A percentile compares a stretch with the other conserved stretches of the same genome.
Evolutionary conservation across 768 basidiomycete genomes (phyloP).

Genomic region (Phylloporus scabripes): DNA sequence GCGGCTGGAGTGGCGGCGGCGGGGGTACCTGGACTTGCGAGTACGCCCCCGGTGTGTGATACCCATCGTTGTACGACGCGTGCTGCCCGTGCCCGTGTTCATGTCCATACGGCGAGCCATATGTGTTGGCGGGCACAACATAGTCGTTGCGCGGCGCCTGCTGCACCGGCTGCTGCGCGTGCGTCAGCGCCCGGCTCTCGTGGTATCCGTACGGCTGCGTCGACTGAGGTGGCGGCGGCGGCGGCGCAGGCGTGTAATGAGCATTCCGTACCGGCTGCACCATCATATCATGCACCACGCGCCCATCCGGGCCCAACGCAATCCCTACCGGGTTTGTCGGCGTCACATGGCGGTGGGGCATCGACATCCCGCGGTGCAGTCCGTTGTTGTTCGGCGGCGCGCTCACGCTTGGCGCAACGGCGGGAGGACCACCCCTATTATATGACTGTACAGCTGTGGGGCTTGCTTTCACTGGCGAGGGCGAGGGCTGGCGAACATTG

Average conservation of each 20-base stretch:
- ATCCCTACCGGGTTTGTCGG: slow-evolving; percentile 83
- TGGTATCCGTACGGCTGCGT: slow-evolving; percentile 17
- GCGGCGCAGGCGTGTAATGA: slow-evolving; percentile 13
- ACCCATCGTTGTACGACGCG: slow-evolving; percentile 13
- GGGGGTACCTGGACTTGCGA: slow-evolving; percentile 13
- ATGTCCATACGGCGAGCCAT: slow-evolving; percentile 6
- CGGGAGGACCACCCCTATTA: slow-evolving; percentile 8
- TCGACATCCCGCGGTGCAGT: slow-evolving; percentile 17
- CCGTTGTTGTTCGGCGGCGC: slow-evolving; percentile 1
- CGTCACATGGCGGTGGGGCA: slow-evolving; percentile 46
- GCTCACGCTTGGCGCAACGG: background rate
- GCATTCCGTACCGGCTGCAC: slow-evolving; percentile 27
- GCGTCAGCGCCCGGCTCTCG: slow-evolving; percentile 29
- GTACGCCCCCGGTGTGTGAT: slow-evolving; percentile 15
- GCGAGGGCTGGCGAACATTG: slow-evolving; percentile 48
- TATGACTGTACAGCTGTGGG: slow-evolving; percentile 16
- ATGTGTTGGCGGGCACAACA: slow-evolving; percentile 9
- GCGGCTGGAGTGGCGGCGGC: background rate
- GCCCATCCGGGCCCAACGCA: slow-evolving; percentile 70
- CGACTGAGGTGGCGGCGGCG: slow-evolving; percentile 7
- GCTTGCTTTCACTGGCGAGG: slow-evolving; percentile 43
- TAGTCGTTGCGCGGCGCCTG: slow-evolving; percentile 24
- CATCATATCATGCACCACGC: slow-evolving; percentile 78
- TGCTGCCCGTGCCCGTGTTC: slow-evolving; percentile 15
- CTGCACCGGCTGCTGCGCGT: slow-evolving; percentile 32